Base-by-base conservation (phyloP, 2,329 filamentous ascomycete genomes). In the Pseudocercospora eumusae region DNA sequence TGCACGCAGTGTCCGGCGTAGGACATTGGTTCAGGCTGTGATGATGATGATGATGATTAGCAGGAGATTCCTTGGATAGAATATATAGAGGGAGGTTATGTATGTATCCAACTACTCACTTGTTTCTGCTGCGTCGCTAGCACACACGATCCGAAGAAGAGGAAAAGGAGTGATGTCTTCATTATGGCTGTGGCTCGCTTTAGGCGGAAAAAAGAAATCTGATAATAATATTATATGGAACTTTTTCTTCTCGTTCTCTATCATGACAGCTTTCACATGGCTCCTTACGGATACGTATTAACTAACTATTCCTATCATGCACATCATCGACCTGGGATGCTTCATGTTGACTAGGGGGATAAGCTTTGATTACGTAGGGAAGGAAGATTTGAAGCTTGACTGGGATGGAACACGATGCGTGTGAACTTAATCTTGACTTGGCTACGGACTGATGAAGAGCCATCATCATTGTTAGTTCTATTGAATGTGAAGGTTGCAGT, bases 11-110 rank as follows among this genome's bases (percentile, higher is more conserved):
- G 47, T 10, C 47, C 47, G 25, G 31, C 47, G 15, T 52, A 52
- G 7, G 47, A 52, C 47, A 52, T 52, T 18, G 47, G 47, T 28
- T 52, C 25, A 27, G 47, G 47, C 47, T 52, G n/a, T n/a, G n/a
- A n/a, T n/a, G n/a, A n/a, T n/a, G n/a, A n/a, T n/a, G n/a, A n/a
- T n/a, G n/a, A n/a, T n/a, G n/a, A n/a, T n/a, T n/a, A n/a, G n/a
- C n/a, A n/a, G n/a, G n/a, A n/a, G n/a, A n/a, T n/a, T n/a, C n/a
- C n/a, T n/a, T n/a, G n/a, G n/a, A n/a, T n/a, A n/a, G n/a, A n/a
- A n/a, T n/a, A n/a, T n/a, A n/a, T n/a, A n/a, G n/a, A n/a, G n/a
- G n/a, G n/a, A n/a, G n/a, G n/a, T n/a, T n/a, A n/a, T n/a, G n/a
- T n/a, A n/a, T n/a, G n/a, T n/a, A 8, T 8, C 7, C 7, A 8